These are phyloP conservation scores for Mortierella sp. DNA, from an alignment of 371 early-diverging fungal species.

Conservation along the genomic window DNA sequence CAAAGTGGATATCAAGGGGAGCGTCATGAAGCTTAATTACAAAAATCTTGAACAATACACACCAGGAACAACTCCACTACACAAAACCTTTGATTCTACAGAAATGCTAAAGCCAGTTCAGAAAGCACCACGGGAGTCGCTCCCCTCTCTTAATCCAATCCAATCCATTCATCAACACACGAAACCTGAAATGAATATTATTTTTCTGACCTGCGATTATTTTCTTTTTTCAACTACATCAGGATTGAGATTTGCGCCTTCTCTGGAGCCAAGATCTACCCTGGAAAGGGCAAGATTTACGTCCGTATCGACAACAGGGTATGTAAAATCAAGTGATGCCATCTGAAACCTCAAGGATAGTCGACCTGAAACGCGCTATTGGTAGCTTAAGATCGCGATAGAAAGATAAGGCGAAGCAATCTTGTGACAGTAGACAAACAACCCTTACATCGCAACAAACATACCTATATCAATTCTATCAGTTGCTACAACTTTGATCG, in stretches of 20 bases:
- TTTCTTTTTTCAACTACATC: constrained; percentile 12
- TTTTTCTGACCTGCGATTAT: neutral
- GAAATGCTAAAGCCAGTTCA: too few relatives aligned
- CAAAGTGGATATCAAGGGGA: too few relatives aligned
- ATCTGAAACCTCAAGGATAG: neutral
- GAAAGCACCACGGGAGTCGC: neutral
- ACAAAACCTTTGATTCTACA: constrained; percentile 40
- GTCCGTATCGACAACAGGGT: constrained; percentile 93
- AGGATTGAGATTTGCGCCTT: constrained; percentile 95
- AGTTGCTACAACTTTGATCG: too few relatives aligned
- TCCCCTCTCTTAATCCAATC: neutral
- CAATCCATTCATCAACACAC: neutral
- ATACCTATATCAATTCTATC: too few relatives aligned
- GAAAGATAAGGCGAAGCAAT: too few relatives aligned
- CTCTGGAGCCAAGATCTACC: constrained; percentile 99
- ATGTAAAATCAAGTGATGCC: constrained; percentile 21
- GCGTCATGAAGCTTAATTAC: too few relatives aligned
- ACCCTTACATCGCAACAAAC: too few relatives aligned
- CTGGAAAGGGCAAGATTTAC: constrained; percentile 94
- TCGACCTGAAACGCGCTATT: too few relatives aligned
- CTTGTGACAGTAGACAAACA: too few relatives aligned
- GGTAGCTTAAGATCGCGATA: too few relatives aligned
- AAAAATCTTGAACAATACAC: too few relatives aligned
- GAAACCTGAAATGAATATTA: constrained; percentile 1
- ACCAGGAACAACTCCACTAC: neutral